A percentile compares a stretch with the other conserved stretches of the same genome.
Evolutionary conservation across 768 basidiomycete genomes (phyloP).

Genomic region (Cubamyces lactineus): DNA sequence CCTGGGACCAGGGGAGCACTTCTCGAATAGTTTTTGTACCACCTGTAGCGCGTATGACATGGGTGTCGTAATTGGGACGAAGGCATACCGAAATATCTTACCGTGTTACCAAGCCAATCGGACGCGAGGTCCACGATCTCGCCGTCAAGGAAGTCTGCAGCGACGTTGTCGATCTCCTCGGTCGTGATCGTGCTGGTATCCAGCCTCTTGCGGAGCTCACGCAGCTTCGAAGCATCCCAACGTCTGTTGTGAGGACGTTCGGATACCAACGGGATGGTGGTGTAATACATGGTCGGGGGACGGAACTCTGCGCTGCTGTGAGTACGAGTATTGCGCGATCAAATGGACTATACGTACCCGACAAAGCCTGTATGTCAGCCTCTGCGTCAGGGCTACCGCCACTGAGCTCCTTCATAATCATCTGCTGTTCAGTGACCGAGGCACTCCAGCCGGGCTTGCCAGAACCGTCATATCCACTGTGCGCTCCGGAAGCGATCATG

Average conservation of each 20-base stretch:
- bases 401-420: constrained; percentile 94
- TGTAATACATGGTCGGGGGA: constrained; percentile 94
- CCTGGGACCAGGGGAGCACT: constrained; percentile 74
- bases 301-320: constrained; percentile 70
- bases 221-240: constrained; percentile 92
- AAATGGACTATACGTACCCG: constrained; percentile 56
- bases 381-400: constrained; percentile 78
- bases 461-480: constrained; percentile 59
- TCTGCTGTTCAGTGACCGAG: constrained; percentile 91
- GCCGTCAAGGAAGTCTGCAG: constrained; percentile 87
- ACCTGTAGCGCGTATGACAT: constrained; percentile 50
- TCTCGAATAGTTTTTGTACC: constrained; percentile 96
- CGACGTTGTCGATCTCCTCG: constrained; percentile 90
- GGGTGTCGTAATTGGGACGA: background rate
- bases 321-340: background rate
- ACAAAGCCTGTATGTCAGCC: constrained; percentile 80
- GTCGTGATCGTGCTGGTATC: constrained; percentile 85
- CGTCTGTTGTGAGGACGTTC: constrained; percentile 84
- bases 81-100: constrained; percentile 37
- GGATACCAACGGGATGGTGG: constrained; percentile 88
- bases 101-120: constrained; percentile 98
- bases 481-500: constrained; percentile 80
- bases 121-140: constrained; percentile 95
- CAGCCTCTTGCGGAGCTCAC: constrained; percentile 91
- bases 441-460: constrained; percentile 68